Evolutionary conservation across 2,329 filamentous ascomycete genomes (phyloP).

Genomic region (Epicoccum sorghinum): DNA sequence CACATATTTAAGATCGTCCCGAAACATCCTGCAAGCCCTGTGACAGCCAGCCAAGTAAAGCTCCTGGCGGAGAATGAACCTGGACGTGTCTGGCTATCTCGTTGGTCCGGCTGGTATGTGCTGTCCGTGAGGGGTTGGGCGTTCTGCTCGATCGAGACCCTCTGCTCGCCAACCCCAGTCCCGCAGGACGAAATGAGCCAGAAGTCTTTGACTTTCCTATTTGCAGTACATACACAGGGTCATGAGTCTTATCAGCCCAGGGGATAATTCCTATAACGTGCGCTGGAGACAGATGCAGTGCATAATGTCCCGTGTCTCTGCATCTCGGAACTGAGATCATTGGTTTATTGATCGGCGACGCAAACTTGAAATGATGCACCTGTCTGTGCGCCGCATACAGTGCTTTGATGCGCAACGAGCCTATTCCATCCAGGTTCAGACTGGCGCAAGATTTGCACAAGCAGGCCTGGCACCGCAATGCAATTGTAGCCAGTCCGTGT

Average conservation of each 20-base stretch:
- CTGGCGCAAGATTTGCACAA: slow-evolving; percentile 13
- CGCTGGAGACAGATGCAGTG: slow-evolving; percentile 15
- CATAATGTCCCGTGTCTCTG: slow-evolving; percentile 10
- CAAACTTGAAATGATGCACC: slow-evolving; percentile 4
- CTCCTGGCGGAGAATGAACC: background rate
- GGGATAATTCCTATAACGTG: slow-evolving; percentile 4
- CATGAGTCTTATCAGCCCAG: slow-evolving; percentile 7
- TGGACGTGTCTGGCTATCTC: background rate
- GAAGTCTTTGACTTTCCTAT: slow-evolving; percentile 2
- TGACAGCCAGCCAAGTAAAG: background rate
- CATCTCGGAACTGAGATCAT: slow-evolving; percentile 13
- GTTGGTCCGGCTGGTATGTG: slow-evolving; percentile 8
- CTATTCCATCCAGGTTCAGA: background rate
- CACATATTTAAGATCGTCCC: background rate
- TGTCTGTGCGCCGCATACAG: slow-evolving; percentile 1
- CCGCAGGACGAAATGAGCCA: slow-evolving; percentile 6
- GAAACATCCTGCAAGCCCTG: slow-evolving; percentile 7
- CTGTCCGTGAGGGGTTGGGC: slow-evolving; percentile 10
- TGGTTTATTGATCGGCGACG: slow-evolving; percentile 14
- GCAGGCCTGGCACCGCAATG: slow-evolving; percentile 1
- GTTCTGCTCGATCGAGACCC: slow-evolving; percentile 25
- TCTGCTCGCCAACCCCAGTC: slow-evolving; percentile 31
- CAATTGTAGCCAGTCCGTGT: background rate
- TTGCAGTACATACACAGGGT: slow-evolving; percentile 9
- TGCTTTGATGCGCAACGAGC: background rate